Conservation (phyloP, 2,329 filamentous ascomycete species). For the Coniosporium uncinatum region DNA sequence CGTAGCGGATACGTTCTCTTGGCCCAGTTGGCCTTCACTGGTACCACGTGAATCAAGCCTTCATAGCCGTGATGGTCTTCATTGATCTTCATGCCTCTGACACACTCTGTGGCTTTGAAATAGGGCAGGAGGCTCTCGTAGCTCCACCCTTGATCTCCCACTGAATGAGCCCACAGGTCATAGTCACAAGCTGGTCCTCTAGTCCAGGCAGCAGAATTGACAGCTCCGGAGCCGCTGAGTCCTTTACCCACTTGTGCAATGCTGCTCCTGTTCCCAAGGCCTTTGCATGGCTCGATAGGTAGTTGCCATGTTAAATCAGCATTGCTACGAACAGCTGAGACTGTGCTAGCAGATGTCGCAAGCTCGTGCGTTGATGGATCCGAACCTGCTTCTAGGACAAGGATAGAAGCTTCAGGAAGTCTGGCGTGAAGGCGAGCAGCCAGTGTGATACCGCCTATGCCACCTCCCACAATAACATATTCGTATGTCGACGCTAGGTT, state of each 20-base stretch:
- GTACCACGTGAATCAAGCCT: conserved; percentile 42
- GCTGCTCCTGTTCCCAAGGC: conserved; percentile 28
- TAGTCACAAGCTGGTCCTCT: conserved; percentile 55
- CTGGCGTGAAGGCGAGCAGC: no score
- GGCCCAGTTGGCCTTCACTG: conserved; percentile 34
- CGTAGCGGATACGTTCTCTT: no score
- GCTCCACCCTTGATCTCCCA: conserved; percentile 47
- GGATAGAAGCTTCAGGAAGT: no score
- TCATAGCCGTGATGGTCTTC: conserved; percentile 38
- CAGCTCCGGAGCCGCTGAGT: conserved; percentile 36
- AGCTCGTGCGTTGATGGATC: neutral
- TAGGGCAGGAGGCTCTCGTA: conserved; percentile 48
- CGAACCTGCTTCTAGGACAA: conserved; percentile 7
- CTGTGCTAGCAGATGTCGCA: conserved; percentile 49
- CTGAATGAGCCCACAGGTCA: conserved; percentile 51
- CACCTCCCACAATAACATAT: no score
- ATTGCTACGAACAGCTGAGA: conserved; percentile 37
- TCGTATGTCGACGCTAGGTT: no score
- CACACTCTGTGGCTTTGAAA: conserved; percentile 47
- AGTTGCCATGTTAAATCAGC: conserved; percentile 43
- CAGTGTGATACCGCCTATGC: no score
- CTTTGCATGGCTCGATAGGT: conserved; percentile 29
- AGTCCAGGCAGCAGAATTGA: conserved; percentile 42
- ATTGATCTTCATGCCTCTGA: conserved; percentile 39
- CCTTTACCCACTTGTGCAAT: conserved; percentile 38